These are phyloP conservation scores for Diplodia intermedia DNA, from an alignment of 2,329 filamentous ascomycete genomes.

Conservation along the genomic window DNA sequence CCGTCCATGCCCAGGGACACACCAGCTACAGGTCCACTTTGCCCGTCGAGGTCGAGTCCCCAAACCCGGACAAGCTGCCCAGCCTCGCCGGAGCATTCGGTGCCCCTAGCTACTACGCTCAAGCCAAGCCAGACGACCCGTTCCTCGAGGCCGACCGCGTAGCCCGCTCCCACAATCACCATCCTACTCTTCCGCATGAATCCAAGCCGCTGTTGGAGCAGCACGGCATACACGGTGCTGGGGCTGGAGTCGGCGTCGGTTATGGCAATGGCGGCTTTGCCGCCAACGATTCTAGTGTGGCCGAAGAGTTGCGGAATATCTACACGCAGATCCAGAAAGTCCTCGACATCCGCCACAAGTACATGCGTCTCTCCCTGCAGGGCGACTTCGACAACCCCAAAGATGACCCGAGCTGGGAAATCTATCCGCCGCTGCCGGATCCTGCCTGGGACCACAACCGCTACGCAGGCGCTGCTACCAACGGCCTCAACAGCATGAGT, in stretches of 20 bases:
- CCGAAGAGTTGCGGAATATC: constrained; percentile 82
- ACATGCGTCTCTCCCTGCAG: constrained; percentile 85
- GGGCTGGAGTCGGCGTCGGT: constrained; percentile 66
- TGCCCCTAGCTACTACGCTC: constrained; percentile 36
- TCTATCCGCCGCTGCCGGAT: constrained; percentile 90
- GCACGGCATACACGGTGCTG: constrained; percentile 64
- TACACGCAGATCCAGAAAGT: constrained; percentile 90
- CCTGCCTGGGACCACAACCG: constrained; percentile 81
- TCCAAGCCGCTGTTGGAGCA: constrained; percentile 61
- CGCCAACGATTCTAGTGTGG: constrained; percentile 78
- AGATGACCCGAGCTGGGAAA: constrained; percentile 80
- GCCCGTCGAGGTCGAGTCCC: constrained; percentile 45
- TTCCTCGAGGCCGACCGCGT: constrained; percentile 57
- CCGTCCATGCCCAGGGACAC: constrained; percentile 26
- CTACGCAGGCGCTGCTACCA: constrained; percentile 39
- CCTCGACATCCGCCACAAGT: constrained; percentile 86
- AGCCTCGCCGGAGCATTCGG: constrained; percentile 36
- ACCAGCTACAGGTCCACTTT: constrained; percentile 40
- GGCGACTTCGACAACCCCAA: constrained; percentile 84
- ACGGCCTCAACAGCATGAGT: constrained; percentile 44
- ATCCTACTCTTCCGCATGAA: constrained; percentile 62
- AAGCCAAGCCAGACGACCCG: constrained; percentile 37
- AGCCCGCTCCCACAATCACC: constrained; percentile 57
- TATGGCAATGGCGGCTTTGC: constrained; percentile 69
- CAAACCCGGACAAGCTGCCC: constrained; percentile 39